phyloP scores from a whole-genome alignment of 306 rosid genomes.

The Nissolia schottii region DNA sequence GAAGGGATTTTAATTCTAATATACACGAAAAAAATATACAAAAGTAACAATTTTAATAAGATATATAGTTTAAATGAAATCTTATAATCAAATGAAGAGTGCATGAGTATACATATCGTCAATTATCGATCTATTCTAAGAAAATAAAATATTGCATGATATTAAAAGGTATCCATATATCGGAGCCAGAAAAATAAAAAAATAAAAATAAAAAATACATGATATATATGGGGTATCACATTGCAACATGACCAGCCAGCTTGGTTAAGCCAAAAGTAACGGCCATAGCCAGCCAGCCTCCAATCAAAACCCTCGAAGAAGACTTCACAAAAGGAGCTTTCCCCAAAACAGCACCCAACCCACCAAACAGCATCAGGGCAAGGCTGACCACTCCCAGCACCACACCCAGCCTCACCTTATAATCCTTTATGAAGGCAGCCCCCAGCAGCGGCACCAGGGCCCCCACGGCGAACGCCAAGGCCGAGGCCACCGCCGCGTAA shows the following conservation, averaged over 20 bases:
- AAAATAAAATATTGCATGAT: no score
- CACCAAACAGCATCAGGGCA: conserved; percentile 38
- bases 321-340: conserved; percentile 38
- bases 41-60: no score
- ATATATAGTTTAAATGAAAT: no score
- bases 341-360: conserved; percentile 30
- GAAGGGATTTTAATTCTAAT: no score
- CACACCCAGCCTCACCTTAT: conserved; percentile 32
- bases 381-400: conserved; percentile 35
- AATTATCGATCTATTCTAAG: no score
- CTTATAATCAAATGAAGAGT: no score
- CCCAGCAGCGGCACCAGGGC: conserved; percentile 32
- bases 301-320: conserved; percentile 34
- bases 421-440: conserved; percentile 32
- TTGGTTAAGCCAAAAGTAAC: conserved; percentile 43
- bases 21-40: no score
- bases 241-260: conserved; percentile 13
- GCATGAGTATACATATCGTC: no score
- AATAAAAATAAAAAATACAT: neutral
- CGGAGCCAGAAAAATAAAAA: neutral
- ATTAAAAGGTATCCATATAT: neutral
- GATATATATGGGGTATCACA: neutral
- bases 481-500: conserved; percentile 29
- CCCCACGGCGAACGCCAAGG: conserved; percentile 19
- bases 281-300: conserved; percentile 43